Evolutionary conservation across 2,329 filamentous ascomycete genomes (phyloP).

Genomic region (Teratosphaeria epicoccoides): DNA sequence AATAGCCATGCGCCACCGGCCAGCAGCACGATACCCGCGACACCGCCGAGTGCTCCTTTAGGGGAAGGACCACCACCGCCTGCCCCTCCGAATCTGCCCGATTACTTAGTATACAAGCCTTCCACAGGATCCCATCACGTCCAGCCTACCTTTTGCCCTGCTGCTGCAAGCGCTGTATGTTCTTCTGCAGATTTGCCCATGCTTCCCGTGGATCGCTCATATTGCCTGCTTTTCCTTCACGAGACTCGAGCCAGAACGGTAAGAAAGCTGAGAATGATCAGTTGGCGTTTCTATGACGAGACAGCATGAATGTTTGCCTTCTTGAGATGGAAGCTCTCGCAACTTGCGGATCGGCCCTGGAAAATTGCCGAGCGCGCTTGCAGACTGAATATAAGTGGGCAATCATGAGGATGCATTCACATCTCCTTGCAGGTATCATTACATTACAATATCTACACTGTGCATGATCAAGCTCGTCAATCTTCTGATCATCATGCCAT

Average conservation of each 20-base stretch:
- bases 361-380: not conserved
- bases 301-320: not conserved
- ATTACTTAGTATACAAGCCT: slow-evolving; percentile 9
- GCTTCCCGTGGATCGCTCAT: slow-evolving; percentile 51
- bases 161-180: slow-evolving; percentile 40
- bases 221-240: slow-evolving; percentile 5
- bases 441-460: not conserved
- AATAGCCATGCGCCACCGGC: slow-evolving; percentile 44
- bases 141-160: slow-evolving; percentile 33
- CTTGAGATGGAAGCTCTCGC: not conserved
- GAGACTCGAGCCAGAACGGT: not conserved
- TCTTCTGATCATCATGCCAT: not conserved
- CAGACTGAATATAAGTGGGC: too few relatives aligned
- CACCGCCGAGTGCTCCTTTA: slow-evolving; percentile 43
- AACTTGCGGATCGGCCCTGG: not conserved
- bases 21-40: slow-evolving; percentile 44
- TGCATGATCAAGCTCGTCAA: not conserved
- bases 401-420: too few relatives aligned
- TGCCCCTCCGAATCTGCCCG: slow-evolving; percentile 35
- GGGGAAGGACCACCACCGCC: slow-evolving; percentile 39
- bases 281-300: not conserved
- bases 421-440: too few relatives aligned
- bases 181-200: slow-evolving; percentile 54
- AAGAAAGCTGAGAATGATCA: not conserved
- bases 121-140: slow-evolving; percentile 7